Evolutionary conservation across 75 land plant species (phyloP).

Genomic region (Azolla pinnata): DNA sequence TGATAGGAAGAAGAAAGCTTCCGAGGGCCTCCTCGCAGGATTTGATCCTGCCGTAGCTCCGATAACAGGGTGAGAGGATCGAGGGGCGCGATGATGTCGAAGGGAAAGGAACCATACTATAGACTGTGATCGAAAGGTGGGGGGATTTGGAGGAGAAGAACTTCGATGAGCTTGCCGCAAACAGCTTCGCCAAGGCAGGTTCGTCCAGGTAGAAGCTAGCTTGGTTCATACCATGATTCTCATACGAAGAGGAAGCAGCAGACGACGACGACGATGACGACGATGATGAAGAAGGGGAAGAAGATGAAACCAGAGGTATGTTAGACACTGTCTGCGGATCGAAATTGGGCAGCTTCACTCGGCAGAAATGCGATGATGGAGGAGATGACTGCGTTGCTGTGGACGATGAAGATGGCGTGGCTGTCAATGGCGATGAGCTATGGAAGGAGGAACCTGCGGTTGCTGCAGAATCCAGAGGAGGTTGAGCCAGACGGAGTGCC

Average conservation of each 20-base stretch:
- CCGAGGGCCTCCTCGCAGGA: conserved; percentile 23
- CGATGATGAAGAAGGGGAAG: conserved; percentile 10
- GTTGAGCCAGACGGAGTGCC: conserved; percentile 45
- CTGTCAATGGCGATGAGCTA: conserved; percentile 2
- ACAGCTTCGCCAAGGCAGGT: conserved; percentile 26
- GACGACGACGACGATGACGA: conserved; percentile 5
- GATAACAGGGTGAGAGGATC: too few relatives aligned
- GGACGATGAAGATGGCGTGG: conserved; percentile 36
- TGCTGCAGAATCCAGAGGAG: conserved; percentile 20
- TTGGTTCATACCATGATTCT: too few relatives aligned
- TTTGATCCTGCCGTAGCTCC: conserved; percentile 19
- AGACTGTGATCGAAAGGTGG: conserved; percentile 23
- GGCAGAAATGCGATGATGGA: conserved; percentile 55
- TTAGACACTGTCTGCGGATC: conserved; percentile 43
- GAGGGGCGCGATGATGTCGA: too few relatives aligned
- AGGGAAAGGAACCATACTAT: conserved; percentile 7
- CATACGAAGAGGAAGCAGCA: too few relatives aligned
- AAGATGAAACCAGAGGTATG: conserved; percentile 57
- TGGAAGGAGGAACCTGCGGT: conserved; percentile 15
- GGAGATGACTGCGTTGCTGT: conserved; percentile 33
- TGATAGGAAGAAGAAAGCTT: conserved; percentile 27
- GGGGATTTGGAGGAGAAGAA: conserved; percentile 26
- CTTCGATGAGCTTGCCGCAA: conserved; percentile 17
- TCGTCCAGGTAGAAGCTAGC: conserved; percentile 41
- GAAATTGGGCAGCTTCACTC: conserved; percentile 38